phyloP scores from a whole-genome alignment of 225 moss, liverwort and hornwort genomes.

The Pseudoscleropodium purum region DNA sequence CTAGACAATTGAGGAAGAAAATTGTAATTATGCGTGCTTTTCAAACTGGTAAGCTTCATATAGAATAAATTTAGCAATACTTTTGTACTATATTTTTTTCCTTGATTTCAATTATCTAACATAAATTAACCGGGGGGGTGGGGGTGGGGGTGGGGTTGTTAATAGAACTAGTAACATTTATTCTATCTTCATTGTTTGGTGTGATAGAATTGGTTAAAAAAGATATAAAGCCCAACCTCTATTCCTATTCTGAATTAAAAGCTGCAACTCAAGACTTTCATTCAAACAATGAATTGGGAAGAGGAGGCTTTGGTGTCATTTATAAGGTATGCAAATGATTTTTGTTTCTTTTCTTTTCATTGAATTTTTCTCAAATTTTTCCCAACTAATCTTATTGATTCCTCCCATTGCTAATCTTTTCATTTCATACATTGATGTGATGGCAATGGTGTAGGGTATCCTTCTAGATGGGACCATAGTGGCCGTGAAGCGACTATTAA shows the following conservation, averaged over 20 bases:
- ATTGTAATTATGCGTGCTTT: neutral
- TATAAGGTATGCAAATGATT: neutral
- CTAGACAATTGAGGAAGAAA: neutral
- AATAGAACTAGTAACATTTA: neutral
- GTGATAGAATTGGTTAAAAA: neutral
- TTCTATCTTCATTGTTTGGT: neutral
- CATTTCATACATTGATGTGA: neutral
- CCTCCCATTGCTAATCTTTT: neutral
- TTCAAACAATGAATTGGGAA: neutral
- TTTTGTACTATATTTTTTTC: neutral
- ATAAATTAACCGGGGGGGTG: no score
- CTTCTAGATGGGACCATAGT: neutral
- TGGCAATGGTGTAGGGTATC: neutral
- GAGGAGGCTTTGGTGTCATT: constrained; percentile 10
- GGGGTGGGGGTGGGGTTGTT: no score
- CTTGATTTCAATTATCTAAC: neutral
- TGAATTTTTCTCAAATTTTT: neutral
- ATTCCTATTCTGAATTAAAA: neutral
- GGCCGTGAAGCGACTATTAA: neutral
- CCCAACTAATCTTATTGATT: neutral
- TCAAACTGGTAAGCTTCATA: neutral
- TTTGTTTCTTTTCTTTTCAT: neutral
- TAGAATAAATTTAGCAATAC: neutral
- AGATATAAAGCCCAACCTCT: constrained; percentile 6
- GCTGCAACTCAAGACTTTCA: constrained; percentile 12